phyloP scores from a whole-genome alignment of 306 rosid genomes.

The Psophocarpus tetragonolobus region DNA sequence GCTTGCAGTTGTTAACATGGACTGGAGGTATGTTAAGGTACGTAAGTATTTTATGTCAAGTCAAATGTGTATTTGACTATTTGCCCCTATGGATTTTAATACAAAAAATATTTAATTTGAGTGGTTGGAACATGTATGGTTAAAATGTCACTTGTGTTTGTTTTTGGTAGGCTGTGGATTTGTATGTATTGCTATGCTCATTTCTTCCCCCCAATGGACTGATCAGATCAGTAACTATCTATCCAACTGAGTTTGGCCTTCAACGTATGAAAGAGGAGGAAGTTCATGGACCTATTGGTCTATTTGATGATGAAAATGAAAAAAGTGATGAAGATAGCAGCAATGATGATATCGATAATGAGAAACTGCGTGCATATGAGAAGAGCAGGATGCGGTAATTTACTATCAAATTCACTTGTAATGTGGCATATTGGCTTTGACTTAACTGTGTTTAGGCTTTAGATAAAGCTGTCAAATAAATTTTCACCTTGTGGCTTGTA shows the following conservation, averaged over 20 bases:
- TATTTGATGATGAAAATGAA: constrained; percentile 62
- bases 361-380: constrained; percentile 84
- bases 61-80: not conserved
- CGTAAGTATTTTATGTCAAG: not conserved
- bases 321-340: constrained; percentile 43
- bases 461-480: not conserved
- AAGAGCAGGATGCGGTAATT: constrained; percentile 74
- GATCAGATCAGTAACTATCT: constrained; percentile 72
- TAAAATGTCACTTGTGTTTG: not conserved
- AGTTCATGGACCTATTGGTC: constrained; percentile 71
- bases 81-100: not conserved
- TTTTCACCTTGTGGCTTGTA: constrained; percentile 13
- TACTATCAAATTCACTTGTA: not conserved
- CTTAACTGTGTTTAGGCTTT: not conserved
- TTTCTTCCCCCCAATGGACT: constrained; percentile 72
- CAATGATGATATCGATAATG: constrained; percentile 53
- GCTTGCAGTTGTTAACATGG: constrained; percentile 89
- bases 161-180: constrained; percentile 68
- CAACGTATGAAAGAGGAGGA: constrained; percentile 91
- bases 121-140: constrained; percentile 15
- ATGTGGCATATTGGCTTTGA: constrained; percentile 8
- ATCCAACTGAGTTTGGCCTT: constrained; percentile 92
- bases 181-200: constrained; percentile 69
- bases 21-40: constrained; percentile 89
- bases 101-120: not conserved